Evolutionary conservation across 2,329 filamentous ascomycete species (phyloP), one percentile per base, ranked within the genome.

Genomic region (Cercospora brassicicola): DNA sequence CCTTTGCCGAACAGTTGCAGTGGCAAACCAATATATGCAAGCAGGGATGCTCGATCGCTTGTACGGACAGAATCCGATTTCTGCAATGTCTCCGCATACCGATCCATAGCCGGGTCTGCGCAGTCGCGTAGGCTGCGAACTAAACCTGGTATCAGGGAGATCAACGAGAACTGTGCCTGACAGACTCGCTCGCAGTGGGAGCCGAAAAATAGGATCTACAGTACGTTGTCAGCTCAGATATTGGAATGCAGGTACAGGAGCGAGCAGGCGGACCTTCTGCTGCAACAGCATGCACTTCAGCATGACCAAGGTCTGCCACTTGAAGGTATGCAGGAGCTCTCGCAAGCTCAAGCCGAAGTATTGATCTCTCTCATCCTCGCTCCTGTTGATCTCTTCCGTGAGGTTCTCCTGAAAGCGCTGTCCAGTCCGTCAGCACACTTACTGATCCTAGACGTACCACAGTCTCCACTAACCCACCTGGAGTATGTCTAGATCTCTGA

Each of bases 91-190:
- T 90, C 88, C 75, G 94, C 92, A 78, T 95, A 94, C 67, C 81
- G 89, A 79, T 97, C 90, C 78, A 98, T 87, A 55, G 94, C 90
- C n/a, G 95, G 95, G 77, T 97, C 93, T 60, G 95, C 94, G 75
- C 92, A 96, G 81, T 99, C 95, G 81, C 96, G 90, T n/a, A 99
- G 86, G 75, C 91, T 93, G 76, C 92, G 89, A 76, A 98, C 89
- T 66, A 99, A 87, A 68, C 94, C 93, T 57, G 95, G 95, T 82
- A 99, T 96, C 76, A 99, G 85, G 63, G 94, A 97, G 74, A 99
- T 90, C 56, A 99, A 87, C 53, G 94, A 95, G 82, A 98, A 99
- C 80, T 99, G 95, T 81, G 97, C 94, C 91, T 98, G 96, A 86
- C 95, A 99, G 73, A 99, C 83, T 72, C 91, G 88, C 80, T 99